Evolutionary conservation across 1,284 basidiomycete genomes (phyloP).

Genomic region (Ceratobasidium sp.): DNA sequence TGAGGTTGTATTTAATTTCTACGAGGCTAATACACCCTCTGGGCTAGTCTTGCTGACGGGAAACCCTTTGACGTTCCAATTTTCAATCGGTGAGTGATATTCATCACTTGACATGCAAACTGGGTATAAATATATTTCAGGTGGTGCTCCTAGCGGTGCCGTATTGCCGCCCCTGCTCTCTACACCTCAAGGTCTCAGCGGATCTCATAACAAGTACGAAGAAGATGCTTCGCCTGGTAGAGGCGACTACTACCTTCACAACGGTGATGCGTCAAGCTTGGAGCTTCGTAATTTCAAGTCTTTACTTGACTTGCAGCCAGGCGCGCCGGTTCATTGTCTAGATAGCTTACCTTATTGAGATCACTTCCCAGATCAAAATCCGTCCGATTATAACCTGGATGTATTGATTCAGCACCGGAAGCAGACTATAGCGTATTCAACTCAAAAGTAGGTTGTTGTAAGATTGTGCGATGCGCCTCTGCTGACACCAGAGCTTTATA

Average conservation of each 20-base stretch:
- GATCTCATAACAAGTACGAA: conserved; percentile 22
- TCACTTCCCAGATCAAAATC: no score
- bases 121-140: neutral
- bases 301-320: neutral
- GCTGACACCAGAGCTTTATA: neutral
- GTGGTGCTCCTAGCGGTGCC: neutral
- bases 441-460: neutral
- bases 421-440: neutral
- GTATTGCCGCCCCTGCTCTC: neutral
- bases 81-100: neutral
- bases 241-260: conserved; percentile 11
- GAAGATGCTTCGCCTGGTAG: neutral
- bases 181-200: conserved; percentile 3
- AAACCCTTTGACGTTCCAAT: conserved; percentile 1
- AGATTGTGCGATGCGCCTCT: neutral
- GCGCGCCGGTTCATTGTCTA: neutral
- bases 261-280: neutral
- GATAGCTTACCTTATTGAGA: no score
- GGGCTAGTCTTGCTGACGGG: no score
- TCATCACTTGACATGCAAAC: neutral
- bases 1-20: no score
- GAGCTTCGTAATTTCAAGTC: neutral
- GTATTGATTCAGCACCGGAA: neutral
- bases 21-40: no score
- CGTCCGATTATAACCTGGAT: neutral